Evolutionary conservation across 1,284 basidiomycete species (phyloP).

Genomic region (Apiotrichum porosum): DNA sequence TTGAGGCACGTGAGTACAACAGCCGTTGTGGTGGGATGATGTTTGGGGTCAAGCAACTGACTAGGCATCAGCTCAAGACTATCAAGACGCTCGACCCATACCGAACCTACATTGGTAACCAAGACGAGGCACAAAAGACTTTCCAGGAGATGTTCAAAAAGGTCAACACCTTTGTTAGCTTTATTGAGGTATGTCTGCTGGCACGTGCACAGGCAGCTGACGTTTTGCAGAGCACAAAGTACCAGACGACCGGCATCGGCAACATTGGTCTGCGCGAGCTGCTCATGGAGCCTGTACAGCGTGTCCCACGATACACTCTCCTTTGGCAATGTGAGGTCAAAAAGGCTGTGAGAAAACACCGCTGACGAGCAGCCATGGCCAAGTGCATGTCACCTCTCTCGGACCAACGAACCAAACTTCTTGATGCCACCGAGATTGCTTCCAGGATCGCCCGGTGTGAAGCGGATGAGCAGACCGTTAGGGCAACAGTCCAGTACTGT

Average conservation of each 20-base stretch:
- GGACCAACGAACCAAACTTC: slow-evolving; percentile 69
- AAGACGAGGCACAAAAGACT: slow-evolving; percentile 86
- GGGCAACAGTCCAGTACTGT: slow-evolving; percentile 83
- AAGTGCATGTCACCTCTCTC: slow-evolving; percentile 76
- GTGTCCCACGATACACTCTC: slow-evolving; percentile 91
- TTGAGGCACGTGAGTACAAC: slow-evolving; percentile 67
- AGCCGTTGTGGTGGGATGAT: too few relatives aligned
- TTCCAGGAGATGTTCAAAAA: slow-evolving; percentile 77
- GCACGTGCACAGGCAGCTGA: slow-evolving; percentile 61
- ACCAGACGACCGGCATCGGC: slow-evolving; percentile 70
- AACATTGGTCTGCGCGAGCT: slow-evolving; percentile 90
- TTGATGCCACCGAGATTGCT: slow-evolving; percentile 82
- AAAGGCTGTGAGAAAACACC: not conserved
- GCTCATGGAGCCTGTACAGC: slow-evolving; percentile 98
- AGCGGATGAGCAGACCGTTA: slow-evolving; percentile 82
- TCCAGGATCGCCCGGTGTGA: slow-evolving; percentile 89
- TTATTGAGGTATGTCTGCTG: too few relatives aligned
- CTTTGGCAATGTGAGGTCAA: slow-evolving; percentile 63
- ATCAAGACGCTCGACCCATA: slow-evolving; percentile 82
- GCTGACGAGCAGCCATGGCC: slow-evolving; percentile 60
- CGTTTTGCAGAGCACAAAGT: slow-evolving; percentile 89
- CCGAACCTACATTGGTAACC: slow-evolving; percentile 81
- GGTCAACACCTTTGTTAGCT: slow-evolving; percentile 69
- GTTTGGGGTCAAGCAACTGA: too few relatives aligned
- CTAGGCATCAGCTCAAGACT: slow-evolving; percentile 68